These are phyloP conservation scores for Barbatosphaeria neglecta DNA, from an alignment of 495 filamentous ascomycete species.

Conservation along the genomic window DNA sequence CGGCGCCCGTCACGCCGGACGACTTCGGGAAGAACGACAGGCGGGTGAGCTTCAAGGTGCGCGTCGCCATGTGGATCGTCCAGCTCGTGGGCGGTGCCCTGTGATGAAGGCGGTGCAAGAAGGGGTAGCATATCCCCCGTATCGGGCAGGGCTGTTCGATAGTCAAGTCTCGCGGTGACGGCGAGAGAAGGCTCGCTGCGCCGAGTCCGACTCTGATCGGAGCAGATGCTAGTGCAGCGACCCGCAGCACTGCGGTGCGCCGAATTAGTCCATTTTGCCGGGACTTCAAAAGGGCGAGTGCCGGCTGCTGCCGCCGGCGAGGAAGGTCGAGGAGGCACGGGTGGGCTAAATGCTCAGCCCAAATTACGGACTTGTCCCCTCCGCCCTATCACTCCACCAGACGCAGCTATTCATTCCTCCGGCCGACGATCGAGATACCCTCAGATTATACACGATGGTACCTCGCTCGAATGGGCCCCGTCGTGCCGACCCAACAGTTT, in stretches of 20 bases:
- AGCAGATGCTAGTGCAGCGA: too few relatives aligned
- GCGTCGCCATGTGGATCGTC: slow-evolving; percentile 85
- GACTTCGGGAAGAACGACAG: slow-evolving; percentile 73
- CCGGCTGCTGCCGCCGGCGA: too few relatives aligned
- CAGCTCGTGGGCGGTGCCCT: slow-evolving; percentile 59
- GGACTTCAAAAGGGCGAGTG: too few relatives aligned
- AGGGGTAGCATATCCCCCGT: too few relatives aligned
- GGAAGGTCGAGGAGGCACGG: background rate
- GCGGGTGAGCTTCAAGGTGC: slow-evolving; percentile 73
- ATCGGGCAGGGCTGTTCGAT: too few relatives aligned
- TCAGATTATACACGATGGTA: background rate
- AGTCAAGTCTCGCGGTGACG: too few relatives aligned
- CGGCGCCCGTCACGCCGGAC: slow-evolving; percentile 51
- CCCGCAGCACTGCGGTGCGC: too few relatives aligned
- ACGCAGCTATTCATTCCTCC: background rate
- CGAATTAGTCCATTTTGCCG: too few relatives aligned
- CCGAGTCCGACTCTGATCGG: too few relatives aligned
- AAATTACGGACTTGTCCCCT: slow-evolving; percentile 1
- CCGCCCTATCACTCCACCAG: background rate
- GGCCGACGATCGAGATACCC: background rate
- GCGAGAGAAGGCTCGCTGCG: too few relatives aligned
- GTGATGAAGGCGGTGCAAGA: slow-evolving; percentile 21
- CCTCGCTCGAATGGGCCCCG: too few relatives aligned
- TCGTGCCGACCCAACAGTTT: too few relatives aligned
- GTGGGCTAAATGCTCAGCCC: background rate